Evolutionary conservation across 1,284 basidiomycete species (phyloP).

Genomic region (Wallemia mellicola): DNA sequence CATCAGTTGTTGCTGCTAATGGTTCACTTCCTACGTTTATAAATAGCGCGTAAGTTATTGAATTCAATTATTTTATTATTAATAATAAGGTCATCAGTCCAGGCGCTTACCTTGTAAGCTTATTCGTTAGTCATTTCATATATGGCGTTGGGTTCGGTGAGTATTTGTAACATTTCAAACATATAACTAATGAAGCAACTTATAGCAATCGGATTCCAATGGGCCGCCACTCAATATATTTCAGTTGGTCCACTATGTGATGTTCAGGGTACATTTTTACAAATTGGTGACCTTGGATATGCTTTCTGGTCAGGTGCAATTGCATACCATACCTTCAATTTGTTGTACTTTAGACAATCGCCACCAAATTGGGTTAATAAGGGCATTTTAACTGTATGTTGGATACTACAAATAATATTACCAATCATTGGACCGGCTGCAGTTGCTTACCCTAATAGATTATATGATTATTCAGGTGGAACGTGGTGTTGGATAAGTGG

Average conservation of each 20-base stretch:
- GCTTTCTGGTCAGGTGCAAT: neutral
- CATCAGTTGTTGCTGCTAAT: neutral
- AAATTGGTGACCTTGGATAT: neutral
- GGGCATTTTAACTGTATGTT: neutral
- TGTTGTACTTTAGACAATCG: neutral
- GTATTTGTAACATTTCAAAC: too few relatives aligned
- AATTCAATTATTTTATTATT: too few relatives aligned
- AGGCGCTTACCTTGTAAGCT: neutral
- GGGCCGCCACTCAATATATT: neutral
- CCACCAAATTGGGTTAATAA: neutral
- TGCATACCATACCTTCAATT: neutral
- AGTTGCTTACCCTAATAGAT: neutral
- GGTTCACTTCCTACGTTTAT: neutral
- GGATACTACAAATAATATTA: neutral
- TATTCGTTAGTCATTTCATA: neutral
- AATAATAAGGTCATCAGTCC: too few relatives aligned
- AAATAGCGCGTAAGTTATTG: too few relatives aligned
- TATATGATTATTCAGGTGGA: neutral
- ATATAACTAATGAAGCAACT: too few relatives aligned
- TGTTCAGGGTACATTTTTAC: neutral
- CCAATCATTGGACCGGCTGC: neutral
- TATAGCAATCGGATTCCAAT: neutral
- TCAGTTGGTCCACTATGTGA: neutral
- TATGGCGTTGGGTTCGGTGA: neutral
- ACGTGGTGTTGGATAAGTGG: neutral